These are phyloP conservation scores for Aspergillus nomiae DNA, from an alignment of 2,329 filamentous ascomycete genomes.

Conservation along the genomic window DNA sequence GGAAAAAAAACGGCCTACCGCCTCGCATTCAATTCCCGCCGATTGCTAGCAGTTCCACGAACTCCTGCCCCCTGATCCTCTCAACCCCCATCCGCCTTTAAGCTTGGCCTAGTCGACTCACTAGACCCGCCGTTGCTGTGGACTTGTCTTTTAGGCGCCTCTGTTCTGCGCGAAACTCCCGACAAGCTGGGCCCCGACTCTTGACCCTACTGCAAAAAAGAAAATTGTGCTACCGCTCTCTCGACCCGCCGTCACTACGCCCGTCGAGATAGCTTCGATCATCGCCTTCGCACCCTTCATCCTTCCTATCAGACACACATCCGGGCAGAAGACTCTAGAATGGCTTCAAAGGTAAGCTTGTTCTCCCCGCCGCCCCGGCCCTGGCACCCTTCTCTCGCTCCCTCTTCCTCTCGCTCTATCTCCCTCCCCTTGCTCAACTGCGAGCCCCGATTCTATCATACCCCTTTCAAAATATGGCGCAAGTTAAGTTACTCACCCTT, in stretches of 20 bases:
- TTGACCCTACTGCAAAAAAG: constrained; percentile 27
- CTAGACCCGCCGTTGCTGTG: constrained; percentile 32
- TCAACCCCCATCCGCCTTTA: constrained; percentile 25
- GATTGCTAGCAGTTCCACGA: constrained; percentile 21
- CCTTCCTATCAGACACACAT: constrained; percentile 13
- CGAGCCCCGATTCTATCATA: constrained; percentile 5
- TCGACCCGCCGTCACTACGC: constrained; percentile 24
- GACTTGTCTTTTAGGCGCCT: constrained; percentile 26
- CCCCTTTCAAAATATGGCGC: constrained; percentile 2
- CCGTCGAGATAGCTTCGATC: constrained; percentile 27
- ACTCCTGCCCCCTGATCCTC: constrained; percentile 20
- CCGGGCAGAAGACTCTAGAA: constrained; percentile 20
- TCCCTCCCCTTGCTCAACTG: constrained; percentile 5
- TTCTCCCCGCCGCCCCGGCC: constrained; percentile 5
- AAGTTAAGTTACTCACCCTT: constrained; percentile 26
- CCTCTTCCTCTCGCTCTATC: constrained; percentile 2
- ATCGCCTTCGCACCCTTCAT: constrained; percentile 15
- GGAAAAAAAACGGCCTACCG: constrained; percentile 3
- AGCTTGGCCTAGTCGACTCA: constrained; percentile 28
- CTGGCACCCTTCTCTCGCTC: constrained; percentile 11
- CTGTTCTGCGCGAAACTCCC: constrained; percentile 27
- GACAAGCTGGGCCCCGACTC: constrained; percentile 30
- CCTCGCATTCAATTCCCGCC: constrained; percentile 16
- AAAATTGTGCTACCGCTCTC: constrained; percentile 29
- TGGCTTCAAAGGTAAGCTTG: constrained; percentile 34